These are phyloP conservation scores for Thraustochytrium sp. DNA, from an alignment of 352 stramenopile species.

Conservation along the genomic window DNA sequence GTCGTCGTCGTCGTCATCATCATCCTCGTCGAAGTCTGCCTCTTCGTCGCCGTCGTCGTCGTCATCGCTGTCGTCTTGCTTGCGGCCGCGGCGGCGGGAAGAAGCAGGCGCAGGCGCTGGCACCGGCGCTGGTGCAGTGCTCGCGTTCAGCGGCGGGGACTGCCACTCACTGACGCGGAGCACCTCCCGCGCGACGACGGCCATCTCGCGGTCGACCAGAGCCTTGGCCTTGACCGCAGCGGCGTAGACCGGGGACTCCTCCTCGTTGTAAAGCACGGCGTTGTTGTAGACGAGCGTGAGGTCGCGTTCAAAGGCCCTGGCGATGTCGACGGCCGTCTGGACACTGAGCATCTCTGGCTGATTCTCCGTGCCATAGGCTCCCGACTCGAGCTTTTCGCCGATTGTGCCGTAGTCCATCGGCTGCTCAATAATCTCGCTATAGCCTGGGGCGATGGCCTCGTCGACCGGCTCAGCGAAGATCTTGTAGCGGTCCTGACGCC, in stretches of 20 bases:
- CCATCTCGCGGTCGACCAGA: constrained; percentile 46
- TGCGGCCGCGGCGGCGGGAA: too few species aligned
- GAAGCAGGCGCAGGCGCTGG: not conserved
- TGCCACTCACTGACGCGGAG: not conserved
- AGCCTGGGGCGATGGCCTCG: not conserved
- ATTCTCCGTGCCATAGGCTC: not conserved
- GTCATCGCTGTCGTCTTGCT: not conserved
- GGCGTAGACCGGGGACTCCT: not conserved
- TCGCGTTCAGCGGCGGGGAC: not conserved
- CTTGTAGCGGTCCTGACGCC: not conserved
- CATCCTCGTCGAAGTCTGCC: constrained; percentile 49
- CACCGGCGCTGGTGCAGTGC: not conserved
- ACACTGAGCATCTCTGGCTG: not conserved
- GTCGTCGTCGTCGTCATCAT: constrained; percentile 54
- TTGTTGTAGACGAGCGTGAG: constrained; percentile 15
- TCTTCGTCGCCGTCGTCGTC: not conserved
- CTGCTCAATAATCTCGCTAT: not conserved
- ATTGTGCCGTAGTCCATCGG: constrained; percentile 28
- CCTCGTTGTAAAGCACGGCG: not conserved
- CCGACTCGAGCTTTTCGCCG: not conserved
- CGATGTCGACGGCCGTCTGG: not conserved
- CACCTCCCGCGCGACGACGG: not conserved
- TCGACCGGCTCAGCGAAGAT: constrained; percentile 21
- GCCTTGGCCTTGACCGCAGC: constrained; percentile 48
- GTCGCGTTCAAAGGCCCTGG: not conserved